Evolutionary conservation across 306 rosid genomes (phyloP), one percentile per base, ranked within the genome.

Genomic region (Fragaria vesca): DNA sequence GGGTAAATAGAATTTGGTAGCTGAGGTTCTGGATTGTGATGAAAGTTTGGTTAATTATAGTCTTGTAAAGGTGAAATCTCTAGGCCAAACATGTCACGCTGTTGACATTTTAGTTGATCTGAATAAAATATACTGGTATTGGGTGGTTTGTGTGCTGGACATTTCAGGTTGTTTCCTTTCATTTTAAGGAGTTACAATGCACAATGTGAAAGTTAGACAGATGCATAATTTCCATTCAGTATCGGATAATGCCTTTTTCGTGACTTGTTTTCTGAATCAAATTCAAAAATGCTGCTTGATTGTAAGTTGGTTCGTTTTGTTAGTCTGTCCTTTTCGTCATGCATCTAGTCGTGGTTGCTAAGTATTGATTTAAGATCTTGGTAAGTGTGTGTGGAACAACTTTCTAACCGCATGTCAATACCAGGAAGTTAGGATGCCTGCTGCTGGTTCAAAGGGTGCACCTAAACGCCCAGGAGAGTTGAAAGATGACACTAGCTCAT

Each of bases 391-490:
- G 68, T 5, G 47, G 5, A 68, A 40, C 66, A 68, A 50, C 66
- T 58, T 76, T 81, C 84, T 87, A 78, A 83, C 66, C 55, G 63
- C 68, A 52, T 20, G 5, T 73, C 34, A 36, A 74, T 79, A 13
- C 78, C 84, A 93, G 96, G 97, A 95, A 92, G 98, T 95, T 77
- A 88, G 98, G 80, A 88, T 95, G 90, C 97, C 98, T 63, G 97
- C 98, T 69, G 93, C 98, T 47, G 89, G 97, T 55, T 77, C 93
- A 72, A 95, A 91, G 78, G 91, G 93, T 43, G 87, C 90, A 17
- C 81, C 97, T 70, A 92, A 92, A 85, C 87, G 81, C 75, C 97
- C 79, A 69, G 96, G 89, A 69, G 92, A 95, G 70, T 50, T 95
- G 75, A 95, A 92, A 85, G 98, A 95, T 73, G 98, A 95, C 77